These are phyloP conservation scores for Prunus padus DNA, from an alignment of 306 rosid species.

Conservation along the genomic window DNA sequence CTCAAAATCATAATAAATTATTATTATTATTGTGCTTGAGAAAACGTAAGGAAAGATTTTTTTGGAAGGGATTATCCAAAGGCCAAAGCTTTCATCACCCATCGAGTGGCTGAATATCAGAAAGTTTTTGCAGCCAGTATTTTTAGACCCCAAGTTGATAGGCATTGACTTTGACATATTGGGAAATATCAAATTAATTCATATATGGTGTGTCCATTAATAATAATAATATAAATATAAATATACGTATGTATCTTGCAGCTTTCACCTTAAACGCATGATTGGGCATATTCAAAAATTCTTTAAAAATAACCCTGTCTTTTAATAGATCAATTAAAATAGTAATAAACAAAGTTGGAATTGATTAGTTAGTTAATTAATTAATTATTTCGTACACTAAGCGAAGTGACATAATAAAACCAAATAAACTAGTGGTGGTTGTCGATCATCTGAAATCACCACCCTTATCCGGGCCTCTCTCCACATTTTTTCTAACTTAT, in stretches of 20 bases:
- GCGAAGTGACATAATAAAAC: constrained; percentile 35
- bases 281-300: constrained; percentile 33
- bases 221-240: background rate
- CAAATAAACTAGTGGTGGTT: constrained; percentile 42
- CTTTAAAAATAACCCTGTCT: constrained; percentile 19
- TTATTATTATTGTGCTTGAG: background rate
- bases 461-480: constrained; percentile 3
- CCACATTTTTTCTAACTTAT: background rate
- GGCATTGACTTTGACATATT: constrained; percentile 55
- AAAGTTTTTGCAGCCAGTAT: constrained; percentile 6
- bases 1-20: background rate
- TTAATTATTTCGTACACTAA: constrained; percentile 23
- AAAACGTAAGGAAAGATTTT: constrained; percentile 19
- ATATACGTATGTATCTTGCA: constrained; percentile 8
- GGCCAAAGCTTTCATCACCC: constrained; percentile 32
- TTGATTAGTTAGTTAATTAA: constrained; percentile 11
- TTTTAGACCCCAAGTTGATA: constrained; percentile 45
- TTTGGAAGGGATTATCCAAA: constrained; percentile 19
- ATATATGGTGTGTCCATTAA: background rate
- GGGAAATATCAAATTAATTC: constrained; percentile 16
- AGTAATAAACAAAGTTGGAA: background rate
- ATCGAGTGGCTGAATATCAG: constrained; percentile 36
- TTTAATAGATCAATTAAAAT: constrained; percentile 14
- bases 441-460: constrained; percentile 40
- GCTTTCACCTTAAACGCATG: constrained; percentile 32